These are phyloP conservation scores for Debaryomyces robertsiae DNA, from an alignment of 1,139 yeast genomes.

Conservation along the genomic window DNA sequence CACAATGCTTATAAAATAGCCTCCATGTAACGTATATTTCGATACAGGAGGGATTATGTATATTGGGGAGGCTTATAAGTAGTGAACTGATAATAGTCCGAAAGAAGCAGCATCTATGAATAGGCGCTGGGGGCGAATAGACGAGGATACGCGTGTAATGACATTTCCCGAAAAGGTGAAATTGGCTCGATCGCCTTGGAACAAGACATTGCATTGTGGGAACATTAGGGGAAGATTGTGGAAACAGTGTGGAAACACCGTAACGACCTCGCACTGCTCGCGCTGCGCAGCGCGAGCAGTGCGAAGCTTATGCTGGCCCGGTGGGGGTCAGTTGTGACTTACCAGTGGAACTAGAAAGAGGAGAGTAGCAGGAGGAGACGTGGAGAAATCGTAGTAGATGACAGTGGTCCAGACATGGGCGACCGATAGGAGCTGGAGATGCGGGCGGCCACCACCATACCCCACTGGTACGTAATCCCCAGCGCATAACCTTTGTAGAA, in stretches of 20 bases:
- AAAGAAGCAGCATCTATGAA: constrained; percentile 1
- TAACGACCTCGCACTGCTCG: no score
- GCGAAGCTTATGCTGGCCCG: no score
- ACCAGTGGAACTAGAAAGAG: no score
- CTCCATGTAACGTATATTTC: not conserved
- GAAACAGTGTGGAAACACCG: no score
- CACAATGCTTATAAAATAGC: not conserved
- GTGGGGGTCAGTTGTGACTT: no score
- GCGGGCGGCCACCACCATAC: not conserved
- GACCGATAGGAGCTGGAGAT: not conserved
- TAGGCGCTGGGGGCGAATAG: not conserved
- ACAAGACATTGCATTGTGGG: no score
- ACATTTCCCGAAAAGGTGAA: constrained; percentile 6
- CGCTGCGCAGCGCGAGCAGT: no score
- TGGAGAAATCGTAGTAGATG: no score
- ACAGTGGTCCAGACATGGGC: no score
- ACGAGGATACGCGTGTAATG: constrained; percentile 7
- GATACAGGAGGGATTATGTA: not conserved
- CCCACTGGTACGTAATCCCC: not conserved
- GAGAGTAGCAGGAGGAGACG: no score
- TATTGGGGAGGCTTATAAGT: not conserved
- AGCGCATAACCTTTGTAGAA: not conserved
- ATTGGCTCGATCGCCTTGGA: not conserved
- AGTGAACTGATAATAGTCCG: not conserved
- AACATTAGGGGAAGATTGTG: no score